Evolutionary conservation across 805 yeast species (phyloP), one percentile per base, ranked within the genome.

Genomic region (Myxozyma geophila): DNA sequence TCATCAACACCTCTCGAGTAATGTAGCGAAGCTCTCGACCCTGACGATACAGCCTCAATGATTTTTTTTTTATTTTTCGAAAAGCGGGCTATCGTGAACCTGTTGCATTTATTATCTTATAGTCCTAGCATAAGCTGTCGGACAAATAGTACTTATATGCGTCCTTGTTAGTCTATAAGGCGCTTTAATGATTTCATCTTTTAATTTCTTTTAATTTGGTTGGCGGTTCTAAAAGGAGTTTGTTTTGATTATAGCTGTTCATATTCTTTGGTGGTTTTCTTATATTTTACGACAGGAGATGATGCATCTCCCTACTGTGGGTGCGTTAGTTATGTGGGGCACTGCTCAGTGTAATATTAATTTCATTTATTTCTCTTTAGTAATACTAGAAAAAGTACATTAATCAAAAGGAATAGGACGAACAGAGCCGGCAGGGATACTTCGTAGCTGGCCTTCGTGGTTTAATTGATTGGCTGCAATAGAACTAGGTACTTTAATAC

Each of bases 401-500:
- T 48, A 68, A 47, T 68, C 70, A 62, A 68, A 68, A 19, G 70
- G 70, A 39, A 68, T 17, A 1, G 68, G 67, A 35, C 59, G 44
- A 13, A 51, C 28, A 12, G 39, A 47, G 19, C 70, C 61, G n/a
- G 61, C 58, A 10, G 56, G 51, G 1, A 60, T 33, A 15, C 54
- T 52, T 19, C 66, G 59, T 36, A 64, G 39, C 39, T 57, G 54
- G 15, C 63, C 66, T 4, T 41, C 37, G 12, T 67, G 62, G 28
- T 66, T 62, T 2, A 59, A 59, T 74, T 74, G 39, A 72, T 87
- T 82, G 0, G 97, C 99, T 0, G 97, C 98, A 61, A 92, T 84
- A 0, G 98, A 97, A 76, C 97, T 91, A 0, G 99, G 99, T 1
- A 95, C 83, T 73, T 90, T 90, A 56, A 95, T 95, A 7, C 99